A percentile compares a stretch with the other conserved stretches of the same genome.
These are phyloP conservation scores for Coemansia sp. DNA, from an alignment of 192 early-diverging fungal genomes.

Conservation along the genomic window DNA sequence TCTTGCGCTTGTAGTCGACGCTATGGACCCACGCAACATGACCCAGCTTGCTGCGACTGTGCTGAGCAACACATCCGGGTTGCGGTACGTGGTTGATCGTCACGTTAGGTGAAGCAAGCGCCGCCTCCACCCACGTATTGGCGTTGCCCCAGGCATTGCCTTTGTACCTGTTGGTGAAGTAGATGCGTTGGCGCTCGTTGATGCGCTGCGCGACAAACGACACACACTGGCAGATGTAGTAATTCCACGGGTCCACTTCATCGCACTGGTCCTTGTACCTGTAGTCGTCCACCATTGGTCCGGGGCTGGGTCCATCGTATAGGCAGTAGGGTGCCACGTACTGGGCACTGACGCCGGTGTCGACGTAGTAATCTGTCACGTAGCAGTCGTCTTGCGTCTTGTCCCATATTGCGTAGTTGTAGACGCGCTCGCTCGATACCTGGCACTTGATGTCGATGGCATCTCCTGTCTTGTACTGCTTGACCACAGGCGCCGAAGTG, in stretches of 20 bases:
- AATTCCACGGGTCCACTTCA: constrained; percentile 43
- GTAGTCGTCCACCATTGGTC: constrained; percentile 38
- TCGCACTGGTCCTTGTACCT: constrained; percentile 32
- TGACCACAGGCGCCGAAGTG: constrained; percentile 25
- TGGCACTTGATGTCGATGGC: constrained; percentile 32
- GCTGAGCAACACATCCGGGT: constrained; percentile 33
- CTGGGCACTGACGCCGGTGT: constrained; percentile 4
- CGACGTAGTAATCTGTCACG: constrained; percentile 38
- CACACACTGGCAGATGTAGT: constrained; percentile 44
- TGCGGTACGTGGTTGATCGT: constrained; percentile 17
- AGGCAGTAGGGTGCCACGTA: constrained; percentile 18
- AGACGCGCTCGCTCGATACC: constrained; percentile 25
- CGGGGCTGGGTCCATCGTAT: constrained; percentile 20
- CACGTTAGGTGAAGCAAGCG: constrained; percentile 22
- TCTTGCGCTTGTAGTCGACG: constrained; percentile 20
- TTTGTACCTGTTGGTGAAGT: constrained; percentile 44
- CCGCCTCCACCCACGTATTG: constrained; percentile 42
- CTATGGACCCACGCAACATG: constrained; percentile 45
- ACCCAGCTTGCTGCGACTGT: constrained; percentile 18
- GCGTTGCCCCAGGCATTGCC: constrained; percentile 46
- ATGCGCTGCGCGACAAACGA: constrained; percentile 51
- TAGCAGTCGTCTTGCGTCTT: constrained; percentile 47
- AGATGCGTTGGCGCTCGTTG: constrained; percentile 41
- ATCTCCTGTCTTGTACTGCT: constrained; percentile 27
- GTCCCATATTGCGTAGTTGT: constrained; percentile 42